These are phyloP conservation scores for Circinella umbellata DNA, from an alignment of 371 early-diverging fungal genomes.

Conservation along the genomic window DNA sequence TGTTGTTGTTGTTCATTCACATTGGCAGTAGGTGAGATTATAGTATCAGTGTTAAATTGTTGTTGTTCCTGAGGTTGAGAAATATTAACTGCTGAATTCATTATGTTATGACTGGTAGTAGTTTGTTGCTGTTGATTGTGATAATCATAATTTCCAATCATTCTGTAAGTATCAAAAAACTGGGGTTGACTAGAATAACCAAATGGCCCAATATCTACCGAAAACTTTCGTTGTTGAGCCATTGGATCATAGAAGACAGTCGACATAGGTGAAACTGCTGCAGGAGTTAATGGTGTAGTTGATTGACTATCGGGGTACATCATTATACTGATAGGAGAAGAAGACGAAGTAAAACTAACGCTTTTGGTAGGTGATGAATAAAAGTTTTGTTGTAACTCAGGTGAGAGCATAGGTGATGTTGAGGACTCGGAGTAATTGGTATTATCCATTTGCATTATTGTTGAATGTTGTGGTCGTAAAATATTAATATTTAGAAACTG, in stretches of 20 bases:
- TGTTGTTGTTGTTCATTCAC: background rate
- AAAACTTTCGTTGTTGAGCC: conserved; percentile 39
- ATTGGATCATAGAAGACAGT: conserved; percentile 24
- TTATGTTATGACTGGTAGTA: background rate
- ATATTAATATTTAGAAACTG: no score
- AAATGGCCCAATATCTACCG: conserved; percentile 57
- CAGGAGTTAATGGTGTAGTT: conserved; percentile 28
- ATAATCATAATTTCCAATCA: background rate
- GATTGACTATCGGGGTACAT: conserved; percentile 6
- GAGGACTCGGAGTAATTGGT: background rate
- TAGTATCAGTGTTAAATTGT: background rate
- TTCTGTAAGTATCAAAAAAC: background rate
- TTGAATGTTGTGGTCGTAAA: background rate
- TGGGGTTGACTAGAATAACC: conserved; percentile 36
- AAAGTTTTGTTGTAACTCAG: background rate
- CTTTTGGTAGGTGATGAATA: background rate
- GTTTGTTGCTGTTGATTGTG: background rate
- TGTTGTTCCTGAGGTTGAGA: background rate
- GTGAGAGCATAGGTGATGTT: conserved; percentile 5
- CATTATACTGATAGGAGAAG: background rate
- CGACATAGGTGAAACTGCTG: conserved; percentile 26
- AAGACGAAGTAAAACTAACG: background rate
- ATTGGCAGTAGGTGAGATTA: background rate
- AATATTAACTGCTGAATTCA: background rate
- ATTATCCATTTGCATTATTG: conserved; percentile 5